A percentile compares a stretch with the other conserved stretches of the same genome.
Conservation (phyloP, 179 eudicot genomes). For the Beta macrorhiza region DNA sequence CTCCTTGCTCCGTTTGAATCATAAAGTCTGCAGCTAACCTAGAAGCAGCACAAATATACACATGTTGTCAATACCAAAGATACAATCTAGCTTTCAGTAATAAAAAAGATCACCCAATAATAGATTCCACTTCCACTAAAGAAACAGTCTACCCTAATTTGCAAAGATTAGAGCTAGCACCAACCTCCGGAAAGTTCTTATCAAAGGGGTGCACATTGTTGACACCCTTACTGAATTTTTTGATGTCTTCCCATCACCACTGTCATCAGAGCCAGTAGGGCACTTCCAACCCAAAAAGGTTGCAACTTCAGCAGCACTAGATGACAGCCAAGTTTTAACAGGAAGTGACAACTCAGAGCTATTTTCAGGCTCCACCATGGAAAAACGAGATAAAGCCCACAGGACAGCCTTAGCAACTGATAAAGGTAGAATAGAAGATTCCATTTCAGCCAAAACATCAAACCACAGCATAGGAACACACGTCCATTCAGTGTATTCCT, state of each 20-base stretch:
- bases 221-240: conserved; percentile 77
- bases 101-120: neutral
- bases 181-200: conserved; percentile 83
- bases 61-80: conserved; percentile 5
- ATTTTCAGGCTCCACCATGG: conserved; percentile 77
- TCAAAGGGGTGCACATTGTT: conserved; percentile 64
- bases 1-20: conserved; percentile 65
- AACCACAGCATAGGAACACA: conserved; percentile 94
- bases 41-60: conserved; percentile 28
- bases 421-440: conserved; percentile 66
- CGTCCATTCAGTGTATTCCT: conserved; percentile 75
- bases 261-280: conserved; percentile 87
- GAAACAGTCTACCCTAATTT: neutral
- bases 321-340: conserved; percentile 64
- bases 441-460: conserved; percentile 78
- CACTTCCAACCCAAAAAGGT: conserved; percentile 72
- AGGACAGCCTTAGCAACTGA: conserved; percentile 80
- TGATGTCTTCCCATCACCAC: conserved; percentile 59
- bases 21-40: conserved; percentile 77
- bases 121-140: neutral
- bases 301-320: conserved; percentile 62
- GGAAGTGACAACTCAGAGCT: conserved; percentile 63
- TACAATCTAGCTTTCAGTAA: conserved; percentile 5
- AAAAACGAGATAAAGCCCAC: conserved; percentile 90
- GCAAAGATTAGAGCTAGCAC: conserved; percentile 22